These are phyloP conservation scores for Globisporangium cylindrosporum DNA, from an alignment of 352 stramenopile species.

Conservation along the genomic window DNA sequence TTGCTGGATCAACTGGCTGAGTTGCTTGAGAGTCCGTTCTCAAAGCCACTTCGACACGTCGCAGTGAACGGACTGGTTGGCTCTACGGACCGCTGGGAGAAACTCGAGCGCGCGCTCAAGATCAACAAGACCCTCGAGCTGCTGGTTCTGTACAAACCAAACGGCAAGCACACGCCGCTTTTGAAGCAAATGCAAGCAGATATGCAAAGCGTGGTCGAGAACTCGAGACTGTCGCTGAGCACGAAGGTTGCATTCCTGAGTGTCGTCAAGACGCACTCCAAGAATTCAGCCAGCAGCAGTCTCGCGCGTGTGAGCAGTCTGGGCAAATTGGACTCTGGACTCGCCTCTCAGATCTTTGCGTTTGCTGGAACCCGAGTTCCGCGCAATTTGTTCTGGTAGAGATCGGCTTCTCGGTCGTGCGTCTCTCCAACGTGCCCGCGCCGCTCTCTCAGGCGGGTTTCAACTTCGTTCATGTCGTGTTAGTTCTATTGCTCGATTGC, in stretches of 20 bases:
- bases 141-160: background rate
- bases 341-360: background rate
- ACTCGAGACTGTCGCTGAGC: too few species aligned
- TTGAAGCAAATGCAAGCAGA: background rate
- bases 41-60: background rate
- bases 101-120: conserved; percentile 1
- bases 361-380: background rate
- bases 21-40: background rate
- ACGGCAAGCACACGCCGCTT: background rate
- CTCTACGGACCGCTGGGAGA: background rate
- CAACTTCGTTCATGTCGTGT: conserved; percentile 45
- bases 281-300: background rate
- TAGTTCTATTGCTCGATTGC: too few species aligned
- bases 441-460: conserved; percentile 69
- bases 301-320: background rate
- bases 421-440: conserved; percentile 47
- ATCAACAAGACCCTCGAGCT: background rate
- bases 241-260: background rate
- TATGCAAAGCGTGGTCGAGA: background rate
- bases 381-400: background rate
- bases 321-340: background rate
- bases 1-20: background rate
- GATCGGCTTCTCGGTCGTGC: conserved; percentile 46
- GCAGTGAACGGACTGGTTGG: background rate
- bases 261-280: background rate